Evolutionary conservation across 2,329 filamentous ascomycete species (phyloP).

Genomic region (Aspergillus sojae): DNA sequence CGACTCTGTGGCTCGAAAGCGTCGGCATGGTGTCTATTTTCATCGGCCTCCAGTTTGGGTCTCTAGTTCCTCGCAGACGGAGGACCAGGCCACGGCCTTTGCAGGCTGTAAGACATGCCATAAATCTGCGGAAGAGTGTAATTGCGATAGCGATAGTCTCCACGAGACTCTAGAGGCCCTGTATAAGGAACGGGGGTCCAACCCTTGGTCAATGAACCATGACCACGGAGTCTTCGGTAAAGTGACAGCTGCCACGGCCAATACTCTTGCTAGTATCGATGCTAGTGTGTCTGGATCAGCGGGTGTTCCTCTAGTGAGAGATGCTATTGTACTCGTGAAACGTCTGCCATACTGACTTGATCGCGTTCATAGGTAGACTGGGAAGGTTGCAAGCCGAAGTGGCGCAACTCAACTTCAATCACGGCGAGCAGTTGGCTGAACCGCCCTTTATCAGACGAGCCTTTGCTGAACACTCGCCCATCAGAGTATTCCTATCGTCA

Average conservation of each 20-base stretch:
- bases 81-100: slow-evolving; percentile 5
- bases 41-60: slow-evolving; percentile 34
- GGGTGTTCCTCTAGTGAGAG: slow-evolving; percentile 17
- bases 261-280: not conserved
- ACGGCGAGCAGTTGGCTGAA: not conserved
- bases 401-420: not conserved
- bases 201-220: not conserved
- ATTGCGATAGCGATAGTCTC: not conserved
- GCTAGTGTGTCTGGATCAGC: slow-evolving; percentile 12
- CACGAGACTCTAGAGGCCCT: not conserved
- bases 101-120: not conserved
- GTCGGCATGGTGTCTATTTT: slow-evolving; percentile 36
- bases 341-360: not conserved
- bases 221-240: slow-evolving; percentile 6
- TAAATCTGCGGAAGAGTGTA: not conserved
- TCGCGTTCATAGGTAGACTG: not conserved
- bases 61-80: slow-evolving; percentile 14
- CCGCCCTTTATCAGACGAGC: not conserved
- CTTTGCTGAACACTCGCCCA: not conserved
- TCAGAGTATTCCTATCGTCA: slow-evolving; percentile 20
- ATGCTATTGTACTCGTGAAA: not conserved
- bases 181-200: not conserved
- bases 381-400: not conserved
- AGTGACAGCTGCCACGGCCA: slow-evolving; percentile 2
- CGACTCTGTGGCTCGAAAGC: slow-evolving; percentile 26